Evolutionary conservation across 371 early-diverging fungal genomes (phyloP), one percentile per base, ranked within the genome.

Genomic region (Rhizopus stolonifer): DNA sequence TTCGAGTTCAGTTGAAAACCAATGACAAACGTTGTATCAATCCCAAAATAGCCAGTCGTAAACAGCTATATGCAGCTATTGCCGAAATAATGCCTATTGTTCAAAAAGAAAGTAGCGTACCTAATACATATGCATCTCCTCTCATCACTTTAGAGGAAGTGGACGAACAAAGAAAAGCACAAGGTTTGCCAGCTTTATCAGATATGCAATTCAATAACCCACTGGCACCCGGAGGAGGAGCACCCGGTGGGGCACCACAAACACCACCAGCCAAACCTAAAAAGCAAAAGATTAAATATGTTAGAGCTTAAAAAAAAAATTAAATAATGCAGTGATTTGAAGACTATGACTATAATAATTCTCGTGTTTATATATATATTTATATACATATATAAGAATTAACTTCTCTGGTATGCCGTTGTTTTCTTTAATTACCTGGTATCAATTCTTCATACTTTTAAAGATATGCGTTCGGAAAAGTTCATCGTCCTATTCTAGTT

Each of bases 1-100:
- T 82, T 34, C 64, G 72, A 22, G 81, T 42, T 19, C 70, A 80
- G 58, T 56, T 82, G 34, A 80, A 79, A 56, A 65, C 69, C 8
- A 29, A 45, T 4, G 50, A 54, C n/a, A 64, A 61, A 13, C 70
- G 68, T 43, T 70, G 60, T 31, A 45, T 60, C 2, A 68, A 74
- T 18, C 56, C 54, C 25, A 54, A 61, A 2, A 48, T 61, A 18
- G 61, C 60, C 17, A 63, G 64, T 1, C 64, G 75, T 58, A 73
- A 70, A 32, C 60, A 72, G 22, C 44, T 77, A 17, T 70, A 58
- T 39, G 23, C 52, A 15, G 68, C 57, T 17, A 71, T 77, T 52
- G 72, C 78, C 9, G 60, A 60, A 22, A 36, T 65, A 4, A 32
- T 77, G 38, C 78, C 78, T 25, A 43, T 33, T 26, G 51, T 64